Conservation (phyloP, 495 filamentous ascomycete genomes). For the Platismatia glauca region DNA sequence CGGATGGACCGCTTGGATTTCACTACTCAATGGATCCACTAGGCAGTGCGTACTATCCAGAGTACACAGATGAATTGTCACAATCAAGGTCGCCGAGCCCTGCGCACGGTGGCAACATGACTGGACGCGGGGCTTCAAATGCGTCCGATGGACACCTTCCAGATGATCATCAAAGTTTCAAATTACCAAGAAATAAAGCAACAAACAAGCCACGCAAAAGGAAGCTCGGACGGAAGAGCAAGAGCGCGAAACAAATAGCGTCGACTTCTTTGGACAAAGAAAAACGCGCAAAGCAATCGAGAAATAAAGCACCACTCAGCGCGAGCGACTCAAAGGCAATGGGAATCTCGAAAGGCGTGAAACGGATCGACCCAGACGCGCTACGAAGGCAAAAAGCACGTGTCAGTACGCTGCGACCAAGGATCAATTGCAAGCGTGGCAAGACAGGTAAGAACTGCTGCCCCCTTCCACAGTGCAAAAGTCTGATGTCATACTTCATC, state of each 20-base stretch:
- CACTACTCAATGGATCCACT: too few species aligned
- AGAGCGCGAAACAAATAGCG: background rate
- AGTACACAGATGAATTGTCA: too few species aligned
- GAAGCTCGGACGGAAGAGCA: background rate
- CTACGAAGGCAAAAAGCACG: background rate
- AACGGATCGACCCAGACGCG: background rate
- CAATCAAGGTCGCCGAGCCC: too few species aligned
- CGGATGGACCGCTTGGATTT: too few species aligned
- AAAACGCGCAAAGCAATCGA: background rate
- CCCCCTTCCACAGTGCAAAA: background rate
- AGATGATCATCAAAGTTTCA: too few species aligned
- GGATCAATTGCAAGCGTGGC: background rate
- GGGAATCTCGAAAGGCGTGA: background rate
- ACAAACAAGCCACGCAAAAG: background rate
- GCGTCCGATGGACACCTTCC: too few species aligned
- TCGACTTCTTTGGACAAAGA: background rate
- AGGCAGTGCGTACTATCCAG: too few species aligned
- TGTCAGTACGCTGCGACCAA: background rate
- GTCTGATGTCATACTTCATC: background rate
- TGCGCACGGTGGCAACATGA: too few species aligned
- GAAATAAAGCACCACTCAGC: background rate
- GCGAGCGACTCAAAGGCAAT: background rate
- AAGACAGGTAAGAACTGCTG: background rate
- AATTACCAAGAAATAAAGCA: background rate
- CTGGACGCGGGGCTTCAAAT: background rate